These are phyloP conservation scores for Zygosaccharomyces siamensis DNA, from an alignment of 805 yeast species.

Conservation along the genomic window DNA sequence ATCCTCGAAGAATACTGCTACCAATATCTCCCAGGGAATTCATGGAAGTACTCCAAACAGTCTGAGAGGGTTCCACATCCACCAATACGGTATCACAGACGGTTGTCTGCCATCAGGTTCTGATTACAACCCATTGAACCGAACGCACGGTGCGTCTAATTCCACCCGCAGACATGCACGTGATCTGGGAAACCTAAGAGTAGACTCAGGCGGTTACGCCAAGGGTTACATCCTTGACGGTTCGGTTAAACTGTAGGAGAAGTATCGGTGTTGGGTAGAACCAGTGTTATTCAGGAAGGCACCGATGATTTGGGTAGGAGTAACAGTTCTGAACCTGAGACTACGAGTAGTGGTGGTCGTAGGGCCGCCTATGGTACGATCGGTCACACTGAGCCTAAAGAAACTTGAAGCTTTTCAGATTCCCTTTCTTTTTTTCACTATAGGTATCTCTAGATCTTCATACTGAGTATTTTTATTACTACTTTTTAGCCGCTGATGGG, in stretches of 20 bases:
- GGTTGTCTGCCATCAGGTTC: slow-evolving; percentile 97
- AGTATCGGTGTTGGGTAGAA: slow-evolving; percentile 83
- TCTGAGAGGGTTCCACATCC: slow-evolving; percentile 90
- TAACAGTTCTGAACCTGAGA: slow-evolving; percentile 77
- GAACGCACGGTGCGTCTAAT: slow-evolving; percentile 83
- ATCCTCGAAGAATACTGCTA: slow-evolving; percentile 65
- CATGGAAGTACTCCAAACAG: slow-evolving; percentile 80
- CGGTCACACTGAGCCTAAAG: slow-evolving; percentile 40
- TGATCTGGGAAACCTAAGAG: slow-evolving; percentile 84
- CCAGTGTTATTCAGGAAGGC: slow-evolving; percentile 87
- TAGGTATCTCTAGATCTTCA: too few relatives aligned
- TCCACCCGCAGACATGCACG: slow-evolving; percentile 44
- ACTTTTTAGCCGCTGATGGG: background rate
- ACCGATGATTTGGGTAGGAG: slow-evolving; percentile 88
- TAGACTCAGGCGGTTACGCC: slow-evolving; percentile 80
- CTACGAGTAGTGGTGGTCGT: slow-evolving; percentile 91
- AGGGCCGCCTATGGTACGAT: slow-evolving; percentile 96
- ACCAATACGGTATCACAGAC: slow-evolving; percentile 85
- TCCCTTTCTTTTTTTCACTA: background rate
- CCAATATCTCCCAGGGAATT: slow-evolving; percentile 79
- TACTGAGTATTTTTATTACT: too few relatives aligned
- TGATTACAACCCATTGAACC: slow-evolving; percentile 82
- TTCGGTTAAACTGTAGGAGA: slow-evolving; percentile 74
- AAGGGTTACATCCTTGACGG: slow-evolving; percentile 76
- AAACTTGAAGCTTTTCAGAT: background rate